phyloP scores from a whole-genome alignment of 148 eudicot species.

The Fagopyrum homotropicum region DNA sequence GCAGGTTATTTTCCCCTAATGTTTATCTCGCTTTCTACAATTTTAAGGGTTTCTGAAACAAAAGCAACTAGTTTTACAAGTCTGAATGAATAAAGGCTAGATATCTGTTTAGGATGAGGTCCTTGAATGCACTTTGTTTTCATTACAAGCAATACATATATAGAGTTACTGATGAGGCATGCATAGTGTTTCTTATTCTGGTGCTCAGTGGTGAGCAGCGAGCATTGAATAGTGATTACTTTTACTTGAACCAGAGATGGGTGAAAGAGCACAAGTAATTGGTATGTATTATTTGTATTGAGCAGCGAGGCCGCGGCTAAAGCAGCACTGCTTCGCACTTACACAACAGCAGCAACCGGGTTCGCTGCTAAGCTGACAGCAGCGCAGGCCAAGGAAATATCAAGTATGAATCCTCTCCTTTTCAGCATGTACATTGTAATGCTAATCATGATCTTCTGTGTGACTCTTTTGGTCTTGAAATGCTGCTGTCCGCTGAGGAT shows the following conservation, averaged over 20 bases:
- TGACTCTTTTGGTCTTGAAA: neutral
- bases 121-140: too few relatives aligned
- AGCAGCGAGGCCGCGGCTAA: conserved; percentile 46
- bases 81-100: too few relatives aligned
- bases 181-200: too few relatives aligned
- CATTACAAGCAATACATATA: too few relatives aligned
- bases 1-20: conserved; percentile 7
- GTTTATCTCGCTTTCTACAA: neutral
- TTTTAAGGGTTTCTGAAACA: conserved; percentile 1
- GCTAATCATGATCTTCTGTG: neutral
- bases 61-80: too few relatives aligned
- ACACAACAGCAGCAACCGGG: conserved; percentile 46
- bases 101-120: too few relatives aligned
- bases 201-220: conserved; percentile 20
- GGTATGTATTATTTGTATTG: neutral
- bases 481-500: neutral
- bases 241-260: too few relatives aligned
- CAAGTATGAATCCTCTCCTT: conserved; percentile 25
- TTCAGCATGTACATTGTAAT: neutral
- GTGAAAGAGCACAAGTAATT: too few relatives aligned
- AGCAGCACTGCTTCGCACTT: conserved; percentile 37
- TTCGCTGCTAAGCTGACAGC: conserved; percentile 54
- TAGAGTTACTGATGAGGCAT: too few relatives aligned
- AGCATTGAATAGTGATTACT: neutral
- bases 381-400: conserved; percentile 36